A percentile compares a stretch with the other conserved stretches of the same genome.
Evolutionary conservation across 192 early-diverging fungal genomes (phyloP).

Genomic region (Entomortierella beljakovae): DNA sequence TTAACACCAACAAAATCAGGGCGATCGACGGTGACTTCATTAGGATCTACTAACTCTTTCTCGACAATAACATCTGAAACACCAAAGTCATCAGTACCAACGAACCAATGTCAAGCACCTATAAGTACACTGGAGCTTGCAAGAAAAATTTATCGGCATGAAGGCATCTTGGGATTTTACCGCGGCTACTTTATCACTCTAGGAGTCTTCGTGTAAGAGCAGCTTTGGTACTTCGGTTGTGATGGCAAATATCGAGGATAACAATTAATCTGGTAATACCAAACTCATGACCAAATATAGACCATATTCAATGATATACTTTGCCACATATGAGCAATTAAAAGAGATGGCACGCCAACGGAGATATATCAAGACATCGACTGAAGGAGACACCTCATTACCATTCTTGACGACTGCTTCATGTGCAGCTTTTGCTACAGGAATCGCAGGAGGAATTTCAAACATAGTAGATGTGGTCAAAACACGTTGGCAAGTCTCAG

Average conservation of each 20-base stretch:
- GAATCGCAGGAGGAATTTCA: constrained; percentile 68
- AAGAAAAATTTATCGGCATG: constrained; percentile 58
- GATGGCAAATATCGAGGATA: no score
- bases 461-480: constrained; percentile 84
- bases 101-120: neutral
- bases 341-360: constrained; percentile 34
- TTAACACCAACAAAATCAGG: neutral
- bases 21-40: neutral
- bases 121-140: constrained; percentile 55
- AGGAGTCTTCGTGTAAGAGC: constrained; percentile 82
- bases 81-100: constrained; percentile 2
- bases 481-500: constrained; percentile 79
- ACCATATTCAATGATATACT: constrained; percentile 53
- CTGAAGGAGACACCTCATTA: constrained; percentile 19
- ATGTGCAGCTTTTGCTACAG: constrained; percentile 70
- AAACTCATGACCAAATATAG: no score
- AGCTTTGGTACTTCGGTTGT: neutral
- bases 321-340: constrained; percentile 47
- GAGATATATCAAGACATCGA: neutral
- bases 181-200: constrained; percentile 79
- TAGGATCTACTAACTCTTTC: neutral
- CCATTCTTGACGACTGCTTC: constrained; percentile 68
- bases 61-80: constrained; percentile 3
- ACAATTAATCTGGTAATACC: no score
- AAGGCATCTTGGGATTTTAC: constrained; percentile 77